phyloP scores from a whole-genome alignment of 345 rosid genomes.

The Camelina hispida region DNA sequence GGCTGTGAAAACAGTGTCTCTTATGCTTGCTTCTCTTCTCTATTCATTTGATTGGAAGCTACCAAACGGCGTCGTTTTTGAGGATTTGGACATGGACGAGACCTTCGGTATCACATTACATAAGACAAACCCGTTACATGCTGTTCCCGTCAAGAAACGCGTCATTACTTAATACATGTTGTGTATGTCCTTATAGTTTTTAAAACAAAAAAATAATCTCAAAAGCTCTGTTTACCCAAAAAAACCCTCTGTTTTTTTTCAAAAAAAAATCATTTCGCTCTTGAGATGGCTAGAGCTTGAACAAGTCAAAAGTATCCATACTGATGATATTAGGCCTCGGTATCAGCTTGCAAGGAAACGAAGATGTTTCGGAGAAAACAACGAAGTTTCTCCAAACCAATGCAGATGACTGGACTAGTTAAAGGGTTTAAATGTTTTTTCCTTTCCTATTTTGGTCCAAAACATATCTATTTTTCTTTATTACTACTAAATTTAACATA shows the following conservation, averaged over 20 bases:
- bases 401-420: background rate
- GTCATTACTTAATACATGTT: background rate
- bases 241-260: too few species aligned
- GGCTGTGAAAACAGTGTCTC: slow-evolving; percentile 14
- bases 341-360: background rate
- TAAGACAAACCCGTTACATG: slow-evolving; percentile 21
- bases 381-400: background rate
- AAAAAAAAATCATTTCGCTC: too few species aligned
- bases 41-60: slow-evolving; percentile 31
- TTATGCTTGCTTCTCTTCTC: slow-evolving; percentile 33
- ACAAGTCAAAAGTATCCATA: too few species aligned
- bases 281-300: too few species aligned
- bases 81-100: slow-evolving; percentile 31
- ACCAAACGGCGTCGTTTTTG: background rate
- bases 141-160: slow-evolving; percentile 24
- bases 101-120: slow-evolving; percentile 17
- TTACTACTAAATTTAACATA: too few species aligned
- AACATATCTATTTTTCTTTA: too few species aligned
- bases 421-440: too few species aligned
- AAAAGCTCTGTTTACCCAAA: background rate
- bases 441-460: too few species aligned
- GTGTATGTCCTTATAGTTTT: background rate
- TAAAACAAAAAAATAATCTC: background rate
- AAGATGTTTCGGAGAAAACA: background rate
- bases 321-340: background rate